Percentiles rank a stretch among this genome's conserved stretches.
Evolutionary conservation across 2,329 filamentous ascomycete genomes (phyloP).

Genomic region (Teratosphaeria zuluensis): DNA sequence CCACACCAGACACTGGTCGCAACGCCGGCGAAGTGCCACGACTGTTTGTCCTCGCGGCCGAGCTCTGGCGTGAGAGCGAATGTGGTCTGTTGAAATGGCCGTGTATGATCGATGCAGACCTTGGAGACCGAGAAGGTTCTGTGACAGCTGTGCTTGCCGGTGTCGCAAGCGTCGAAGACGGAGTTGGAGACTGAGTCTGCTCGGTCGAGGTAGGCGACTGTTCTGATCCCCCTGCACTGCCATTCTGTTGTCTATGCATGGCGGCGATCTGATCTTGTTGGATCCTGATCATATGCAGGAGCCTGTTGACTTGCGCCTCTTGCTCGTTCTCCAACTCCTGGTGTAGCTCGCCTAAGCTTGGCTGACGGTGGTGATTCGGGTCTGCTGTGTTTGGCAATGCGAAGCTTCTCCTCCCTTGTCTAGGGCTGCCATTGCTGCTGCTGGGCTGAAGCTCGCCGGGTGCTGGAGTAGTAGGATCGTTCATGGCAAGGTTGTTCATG

Average conservation of each 20-base stretch:
- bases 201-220: conserved; percentile 24
- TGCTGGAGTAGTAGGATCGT: conserved; percentile 57
- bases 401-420: conserved; percentile 21
- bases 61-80: conserved; percentile 36
- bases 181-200: conserved; percentile 20
- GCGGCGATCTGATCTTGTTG: conserved; percentile 61
- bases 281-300: conserved; percentile 65
- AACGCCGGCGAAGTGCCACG: conserved; percentile 33
- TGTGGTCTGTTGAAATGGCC: conserved; percentile 20
- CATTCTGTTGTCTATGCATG: conserved; percentile 28
- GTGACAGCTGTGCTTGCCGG: conserved; percentile 36
- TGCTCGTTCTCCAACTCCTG: conserved; percentile 73
- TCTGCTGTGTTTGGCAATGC: conserved; percentile 40
- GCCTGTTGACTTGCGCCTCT: conserved; percentile 69
- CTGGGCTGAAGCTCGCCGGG: conserved; percentile 56
- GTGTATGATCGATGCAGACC: conserved; percentile 5
- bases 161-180: conserved; percentile 5
- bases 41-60: conserved; percentile 29
- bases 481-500: conserved; percentile 63
- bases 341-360: conserved; percentile 66
- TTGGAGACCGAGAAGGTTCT: conserved; percentile 10
- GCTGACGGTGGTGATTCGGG: conserved; percentile 55
- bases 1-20: conserved; percentile 43
- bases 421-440: conserved; percentile 20
- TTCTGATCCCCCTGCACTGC: conserved; percentile 26